phyloP scores from a whole-genome alignment of 495 filamentous ascomycete species.

The Xylaria intraflava region DNA sequence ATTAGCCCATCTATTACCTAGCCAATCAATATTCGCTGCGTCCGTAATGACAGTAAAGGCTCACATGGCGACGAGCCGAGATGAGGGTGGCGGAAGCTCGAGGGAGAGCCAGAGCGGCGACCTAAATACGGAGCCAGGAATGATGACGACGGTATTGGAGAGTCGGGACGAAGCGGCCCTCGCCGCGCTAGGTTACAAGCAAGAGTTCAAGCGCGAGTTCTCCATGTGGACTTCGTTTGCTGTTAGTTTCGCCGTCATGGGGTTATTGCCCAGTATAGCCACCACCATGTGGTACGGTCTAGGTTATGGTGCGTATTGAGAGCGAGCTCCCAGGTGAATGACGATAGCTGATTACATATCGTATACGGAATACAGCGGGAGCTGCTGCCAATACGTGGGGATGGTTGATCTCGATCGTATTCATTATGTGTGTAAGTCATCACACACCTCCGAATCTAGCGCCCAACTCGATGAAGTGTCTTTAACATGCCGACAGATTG shows the following conservation, averaged over 20 bases:
- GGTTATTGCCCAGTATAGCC: slow-evolving; percentile 67
- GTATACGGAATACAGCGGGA: slow-evolving; percentile 40
- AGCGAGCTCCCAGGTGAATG: background rate
- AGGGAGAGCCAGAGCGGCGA: background rate
- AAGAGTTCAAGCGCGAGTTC: slow-evolving; percentile 78
- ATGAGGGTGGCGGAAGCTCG: background rate
- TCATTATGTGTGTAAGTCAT: slow-evolving; percentile 61
- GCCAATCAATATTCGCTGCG: background rate
- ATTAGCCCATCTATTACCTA: background rate
- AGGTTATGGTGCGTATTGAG: slow-evolving; percentile 54
- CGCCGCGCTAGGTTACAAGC: slow-evolving; percentile 66
- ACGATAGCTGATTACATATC: slow-evolving; percentile 6
- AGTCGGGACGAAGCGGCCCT: slow-evolving; percentile 65
- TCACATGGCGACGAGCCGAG: slow-evolving; percentile 1
- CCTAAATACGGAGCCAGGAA: slow-evolving; percentile 46
- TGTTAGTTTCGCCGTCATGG: slow-evolving; percentile 70
- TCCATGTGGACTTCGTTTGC: slow-evolving; percentile 79
- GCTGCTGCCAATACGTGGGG: slow-evolving; percentile 81
- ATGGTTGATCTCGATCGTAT: slow-evolving; percentile 68
- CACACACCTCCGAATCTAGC: slow-evolving; percentile 32
- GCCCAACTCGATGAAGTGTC: slow-evolving; percentile 43
- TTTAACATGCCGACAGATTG: slow-evolving; percentile 10
- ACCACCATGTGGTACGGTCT: slow-evolving; percentile 72
- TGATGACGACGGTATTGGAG: slow-evolving; percentile 57
- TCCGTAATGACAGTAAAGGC: background rate